Evolutionary conservation across 2,329 filamentous ascomycete genomes (phyloP).

Genomic region (Lasiodiplodia sp.): DNA sequence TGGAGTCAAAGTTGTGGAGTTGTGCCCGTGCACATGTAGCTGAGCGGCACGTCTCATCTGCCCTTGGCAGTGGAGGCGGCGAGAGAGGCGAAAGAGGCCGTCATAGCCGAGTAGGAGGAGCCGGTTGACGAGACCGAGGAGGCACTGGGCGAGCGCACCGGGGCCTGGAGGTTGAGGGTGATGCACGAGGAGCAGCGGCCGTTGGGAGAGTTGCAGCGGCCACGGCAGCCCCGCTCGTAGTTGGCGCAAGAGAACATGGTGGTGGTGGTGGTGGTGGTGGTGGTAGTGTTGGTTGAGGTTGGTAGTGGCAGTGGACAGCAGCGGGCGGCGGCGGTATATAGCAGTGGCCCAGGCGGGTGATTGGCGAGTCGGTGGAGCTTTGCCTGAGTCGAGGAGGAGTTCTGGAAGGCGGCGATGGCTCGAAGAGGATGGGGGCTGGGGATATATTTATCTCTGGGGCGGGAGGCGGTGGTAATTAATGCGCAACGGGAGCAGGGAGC

Average conservation of each 20-base stretch:
- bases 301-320: background rate
- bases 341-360: conserved; percentile 1
- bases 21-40: background rate
- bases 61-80: conserved; percentile 32
- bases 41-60: conserved; percentile 12
- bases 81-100: conserved; percentile 50
- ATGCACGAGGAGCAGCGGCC: conserved; percentile 50
- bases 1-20: background rate
- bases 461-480: conserved; percentile 21
- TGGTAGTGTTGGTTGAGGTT: background rate
- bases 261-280: conserved; percentile 34
- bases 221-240: conserved; percentile 54
- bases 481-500: conserved; percentile 25
- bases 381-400: conserved; percentile 15
- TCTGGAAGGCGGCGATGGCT: conserved; percentile 20
- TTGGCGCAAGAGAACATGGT: conserved; percentile 54
- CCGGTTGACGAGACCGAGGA: conserved; percentile 33
- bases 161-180: conserved; percentile 47
- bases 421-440: conserved; percentile 2
- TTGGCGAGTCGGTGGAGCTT: conserved; percentile 13
- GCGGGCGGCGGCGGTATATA: background rate
- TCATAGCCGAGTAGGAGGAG: conserved; percentile 49
- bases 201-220: conserved; percentile 48
- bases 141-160: conserved; percentile 42
- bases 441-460: conserved; percentile 26